A percentile compares a stretch with the other conserved stretches of the same genome.
phyloP scores from a whole-genome alignment of 768 basidiomycete genomes.

The Paxillus involutus region DNA sequence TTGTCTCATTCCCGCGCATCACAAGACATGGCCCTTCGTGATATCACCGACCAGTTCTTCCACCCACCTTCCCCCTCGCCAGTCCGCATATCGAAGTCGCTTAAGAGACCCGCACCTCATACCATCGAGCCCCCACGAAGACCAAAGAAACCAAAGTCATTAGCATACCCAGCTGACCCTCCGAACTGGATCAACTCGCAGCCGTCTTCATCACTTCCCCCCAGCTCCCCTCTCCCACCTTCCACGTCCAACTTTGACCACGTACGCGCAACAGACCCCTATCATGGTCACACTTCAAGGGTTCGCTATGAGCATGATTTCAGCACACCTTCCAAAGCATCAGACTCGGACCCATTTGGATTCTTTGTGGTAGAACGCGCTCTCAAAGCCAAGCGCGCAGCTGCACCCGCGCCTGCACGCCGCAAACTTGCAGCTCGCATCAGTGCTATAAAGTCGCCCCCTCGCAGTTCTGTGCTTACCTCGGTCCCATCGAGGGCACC shows the following conservation, averaged over 20 bases:
- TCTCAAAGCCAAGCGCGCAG: constrained; percentile 42
- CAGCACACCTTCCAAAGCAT: constrained; percentile 20
- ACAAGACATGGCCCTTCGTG: constrained; percentile 25
- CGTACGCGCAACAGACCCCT: neutral
- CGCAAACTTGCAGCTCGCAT: constrained; percentile 7
- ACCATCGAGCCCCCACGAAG: constrained; percentile 28
- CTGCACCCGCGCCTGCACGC: constrained; percentile 6
- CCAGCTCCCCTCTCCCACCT: constrained; percentile 31
- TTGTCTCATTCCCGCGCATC: constrained; percentile 18
- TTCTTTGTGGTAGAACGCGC: constrained; percentile 55
- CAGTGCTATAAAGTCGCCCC: constrained; percentile 18
- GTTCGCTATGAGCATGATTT: constrained; percentile 20
- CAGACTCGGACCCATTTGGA: constrained; percentile 54
- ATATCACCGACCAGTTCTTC: constrained; percentile 35
- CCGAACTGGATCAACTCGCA: constrained; percentile 28
- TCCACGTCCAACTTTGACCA: constrained; percentile 20
- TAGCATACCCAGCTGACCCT: constrained; percentile 30
- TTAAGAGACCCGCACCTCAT: constrained; percentile 10
- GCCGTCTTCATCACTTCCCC: constrained; percentile 32
- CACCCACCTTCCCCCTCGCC: constrained; percentile 34
- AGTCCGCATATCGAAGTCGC: constrained; percentile 20
- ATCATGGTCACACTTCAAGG: constrained; percentile 1
- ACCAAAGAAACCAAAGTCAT: constrained; percentile 32
- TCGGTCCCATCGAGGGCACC: constrained; percentile 15
- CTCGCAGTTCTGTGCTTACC: constrained; percentile 16